Evolutionary conservation across 176 grass and related monocot genomes (phyloP).

Genomic region (Eragrostis curvula): DNA sequence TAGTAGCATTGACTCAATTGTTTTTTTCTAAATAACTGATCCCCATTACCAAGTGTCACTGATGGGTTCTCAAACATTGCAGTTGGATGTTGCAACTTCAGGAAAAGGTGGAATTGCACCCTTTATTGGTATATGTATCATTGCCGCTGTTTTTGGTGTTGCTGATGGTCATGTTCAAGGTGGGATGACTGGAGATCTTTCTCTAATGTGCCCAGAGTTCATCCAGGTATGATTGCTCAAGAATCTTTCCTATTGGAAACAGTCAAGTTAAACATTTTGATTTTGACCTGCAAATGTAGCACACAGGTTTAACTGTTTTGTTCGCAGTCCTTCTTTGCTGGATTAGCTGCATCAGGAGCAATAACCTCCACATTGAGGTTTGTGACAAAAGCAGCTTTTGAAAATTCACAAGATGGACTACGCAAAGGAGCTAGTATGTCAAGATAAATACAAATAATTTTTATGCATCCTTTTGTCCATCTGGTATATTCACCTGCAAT

Average conservation of each 20-base stretch:
- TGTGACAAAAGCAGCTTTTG: slow-evolving; percentile 67
- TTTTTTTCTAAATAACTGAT: neutral
- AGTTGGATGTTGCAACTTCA: slow-evolving; percentile 66
- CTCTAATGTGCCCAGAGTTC: slow-evolving; percentile 71
- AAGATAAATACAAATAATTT: neutral
- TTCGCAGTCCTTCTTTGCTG: slow-evolving; percentile 65
- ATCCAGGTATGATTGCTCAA: slow-evolving; percentile 47
- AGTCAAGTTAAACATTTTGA: neutral
- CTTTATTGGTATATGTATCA: slow-evolving; percentile 49
- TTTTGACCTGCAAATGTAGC: neutral
- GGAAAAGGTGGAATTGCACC: slow-evolving; percentile 55
- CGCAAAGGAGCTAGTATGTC: slow-evolving; percentile 70
- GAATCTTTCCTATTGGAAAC: no score
- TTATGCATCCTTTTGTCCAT: neutral
- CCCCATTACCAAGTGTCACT: no score
- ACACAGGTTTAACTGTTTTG: neutral
- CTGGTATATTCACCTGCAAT: neutral
- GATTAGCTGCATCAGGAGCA: slow-evolving; percentile 66
- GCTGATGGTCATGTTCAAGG: slow-evolving; percentile 64
- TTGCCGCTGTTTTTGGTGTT: slow-evolving; percentile 52
- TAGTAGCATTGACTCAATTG: no score
- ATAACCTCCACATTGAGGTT: slow-evolving; percentile 63
- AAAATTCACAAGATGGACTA: slow-evolving; percentile 71
- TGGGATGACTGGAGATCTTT: slow-evolving; percentile 67
- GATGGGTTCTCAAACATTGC: slow-evolving; percentile 35